Evolutionary conservation across 331 rosid genomes (phyloP).

Genomic region (Malus hybrid): DNA sequence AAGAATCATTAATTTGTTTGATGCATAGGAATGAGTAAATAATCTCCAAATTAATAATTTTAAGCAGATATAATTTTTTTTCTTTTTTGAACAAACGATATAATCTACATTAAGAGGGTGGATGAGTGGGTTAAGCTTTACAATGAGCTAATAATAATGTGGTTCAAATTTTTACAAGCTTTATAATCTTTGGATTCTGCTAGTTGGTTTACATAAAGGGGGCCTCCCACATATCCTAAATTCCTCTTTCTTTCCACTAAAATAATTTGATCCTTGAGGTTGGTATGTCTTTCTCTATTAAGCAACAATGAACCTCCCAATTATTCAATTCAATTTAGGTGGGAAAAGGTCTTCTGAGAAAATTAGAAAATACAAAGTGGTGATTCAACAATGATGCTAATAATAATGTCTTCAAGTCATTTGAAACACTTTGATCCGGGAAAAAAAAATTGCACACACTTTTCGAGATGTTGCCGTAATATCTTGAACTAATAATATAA

Average conservation of each 20-base stretch:
- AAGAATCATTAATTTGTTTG: no score
- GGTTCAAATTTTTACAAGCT: not conserved
- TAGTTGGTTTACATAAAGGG: constrained; percentile 3
- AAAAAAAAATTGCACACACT: not conserved
- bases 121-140: no score
- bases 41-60: no score
- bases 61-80: no score
- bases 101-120: no score
- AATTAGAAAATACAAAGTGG: constrained; percentile 17
- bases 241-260: not conserved
- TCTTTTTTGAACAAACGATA: no score
- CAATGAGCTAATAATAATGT: no score
- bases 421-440: constrained; percentile 1
- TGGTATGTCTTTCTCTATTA: constrained; percentile 16
- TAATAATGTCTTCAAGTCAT: constrained; percentile 25
- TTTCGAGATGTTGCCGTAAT: not conserved
- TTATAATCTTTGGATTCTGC: constrained; percentile 57
- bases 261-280: constrained; percentile 7
- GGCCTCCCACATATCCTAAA: constrained; percentile 1
- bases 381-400: constrained; percentile 48
- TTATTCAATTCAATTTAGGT: constrained; percentile 19
- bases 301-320: not conserved
- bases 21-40: no score
- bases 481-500: no score
- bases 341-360: constrained; percentile 15